Percentiles rank a stretch among this genome's conserved stretches.
phyloP scores from a whole-genome alignment of 306 rosid genomes.

The Delonix regia region DNA sequence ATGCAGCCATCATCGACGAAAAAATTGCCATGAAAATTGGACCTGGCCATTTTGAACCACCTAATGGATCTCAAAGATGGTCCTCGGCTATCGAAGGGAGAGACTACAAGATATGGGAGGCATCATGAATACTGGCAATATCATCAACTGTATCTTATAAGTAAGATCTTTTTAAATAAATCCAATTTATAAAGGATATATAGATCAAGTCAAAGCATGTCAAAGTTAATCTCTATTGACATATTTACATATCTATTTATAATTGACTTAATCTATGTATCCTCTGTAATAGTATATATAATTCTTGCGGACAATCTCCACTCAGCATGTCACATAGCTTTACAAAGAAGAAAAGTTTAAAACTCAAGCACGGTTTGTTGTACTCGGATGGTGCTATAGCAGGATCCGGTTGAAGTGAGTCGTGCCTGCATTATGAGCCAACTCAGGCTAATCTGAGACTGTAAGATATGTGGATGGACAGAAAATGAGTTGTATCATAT shows the following conservation, averaged over 20 bases:
- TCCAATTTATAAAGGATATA: neutral
- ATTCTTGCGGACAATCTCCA: neutral
- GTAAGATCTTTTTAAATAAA: neutral
- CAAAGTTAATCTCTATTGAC: neutral
- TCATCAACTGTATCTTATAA: conserved; percentile 11
- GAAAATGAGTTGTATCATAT: conserved; percentile 7
- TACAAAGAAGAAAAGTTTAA: neutral
- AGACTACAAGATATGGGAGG: conserved; percentile 90
- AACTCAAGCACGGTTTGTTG: conserved; percentile 9
- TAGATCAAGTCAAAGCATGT: neutral
- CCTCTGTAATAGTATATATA: neutral
- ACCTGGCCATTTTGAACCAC: conserved; percentile 89
- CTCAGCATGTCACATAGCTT: conserved; percentile 24
- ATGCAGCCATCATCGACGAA: conserved; percentile 76
- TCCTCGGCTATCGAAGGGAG: conserved; percentile 62
- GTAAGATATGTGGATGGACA: neutral
- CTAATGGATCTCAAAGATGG: conserved; percentile 65
- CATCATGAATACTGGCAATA: conserved; percentile 31
- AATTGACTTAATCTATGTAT: neutral
- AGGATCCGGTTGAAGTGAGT: conserved; percentile 23
- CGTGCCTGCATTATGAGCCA: conserved; percentile 23
- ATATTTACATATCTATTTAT: neutral
- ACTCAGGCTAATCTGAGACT: conserved; percentile 32
- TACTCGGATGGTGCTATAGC: conserved; percentile 7
- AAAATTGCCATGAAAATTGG: conserved; percentile 88